A percentile compares a stretch with the other conserved stretches of the same genome.
phyloP scores from a whole-genome alignment of 1,284 basidiomycete genomes.

The Trametes sp. region DNA sequence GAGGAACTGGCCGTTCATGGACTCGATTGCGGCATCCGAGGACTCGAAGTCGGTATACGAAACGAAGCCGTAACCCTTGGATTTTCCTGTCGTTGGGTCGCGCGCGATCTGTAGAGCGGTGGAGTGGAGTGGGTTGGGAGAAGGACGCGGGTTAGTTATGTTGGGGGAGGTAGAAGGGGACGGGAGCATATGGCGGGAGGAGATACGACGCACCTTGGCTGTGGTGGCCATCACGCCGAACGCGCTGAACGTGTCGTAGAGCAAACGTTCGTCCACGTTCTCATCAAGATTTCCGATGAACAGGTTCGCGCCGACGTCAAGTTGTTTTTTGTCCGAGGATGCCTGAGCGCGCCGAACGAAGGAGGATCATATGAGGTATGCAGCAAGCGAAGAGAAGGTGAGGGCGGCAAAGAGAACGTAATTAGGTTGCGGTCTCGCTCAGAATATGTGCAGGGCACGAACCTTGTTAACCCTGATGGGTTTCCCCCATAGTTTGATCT shows the following conservation, averaged over 20 bases:
- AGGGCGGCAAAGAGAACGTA: slow-evolving; percentile 1
- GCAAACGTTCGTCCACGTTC: slow-evolving; percentile 89
- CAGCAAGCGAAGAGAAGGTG: slow-evolving; percentile 7
- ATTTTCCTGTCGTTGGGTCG: slow-evolving; percentile 83
- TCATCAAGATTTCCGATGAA: slow-evolving; percentile 97
- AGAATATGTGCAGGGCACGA: slow-evolving; percentile 38
- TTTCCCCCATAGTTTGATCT: slow-evolving; percentile 99
- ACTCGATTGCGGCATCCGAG: slow-evolving; percentile 94
- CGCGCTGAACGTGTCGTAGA: slow-evolving; percentile 95
- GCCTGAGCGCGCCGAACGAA: slow-evolving; percentile 55
- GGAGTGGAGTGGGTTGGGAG: slow-evolving; percentile 7
- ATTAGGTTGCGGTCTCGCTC: slow-evolving; percentile 5
- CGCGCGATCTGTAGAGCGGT: slow-evolving; percentile 77
- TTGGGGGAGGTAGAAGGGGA: slow-evolving; percentile 10
- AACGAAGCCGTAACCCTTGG: slow-evolving; percentile 97
- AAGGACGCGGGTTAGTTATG: slow-evolving; percentile 14
- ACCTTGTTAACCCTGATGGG: slow-evolving; percentile 99
- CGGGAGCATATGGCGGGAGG: slow-evolving; percentile 21
- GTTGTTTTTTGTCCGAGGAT: slow-evolving; percentile 96
- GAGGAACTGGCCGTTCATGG: slow-evolving; percentile 97
- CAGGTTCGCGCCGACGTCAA: slow-evolving; percentile 97
- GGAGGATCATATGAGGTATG: slow-evolving; percentile 4
- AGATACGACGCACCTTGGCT: slow-evolving; percentile 77
- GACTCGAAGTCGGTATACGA: slow-evolving; percentile 98
- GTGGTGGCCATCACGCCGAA: slow-evolving; percentile 95